These are phyloP conservation scores for Lachancea thermotolerans DNA, from an alignment of 805 yeast genomes.

Conservation along the genomic window DNA sequence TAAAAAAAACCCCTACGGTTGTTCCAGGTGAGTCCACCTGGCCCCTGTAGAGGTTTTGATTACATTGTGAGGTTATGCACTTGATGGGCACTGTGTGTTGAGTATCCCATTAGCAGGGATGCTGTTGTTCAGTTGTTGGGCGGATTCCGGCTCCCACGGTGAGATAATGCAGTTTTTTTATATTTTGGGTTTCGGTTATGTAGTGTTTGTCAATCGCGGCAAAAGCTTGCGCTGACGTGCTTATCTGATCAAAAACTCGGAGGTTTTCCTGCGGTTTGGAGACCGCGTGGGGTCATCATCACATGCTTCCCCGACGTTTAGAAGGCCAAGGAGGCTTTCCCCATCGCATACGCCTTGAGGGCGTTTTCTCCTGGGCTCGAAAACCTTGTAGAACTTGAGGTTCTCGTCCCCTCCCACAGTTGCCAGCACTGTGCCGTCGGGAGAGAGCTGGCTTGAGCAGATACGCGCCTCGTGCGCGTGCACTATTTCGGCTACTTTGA, in stretches of 20 bases:
- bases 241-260: constrained; percentile 22
- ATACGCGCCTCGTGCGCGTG: constrained; percentile 90
- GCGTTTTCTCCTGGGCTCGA: constrained; percentile 47
- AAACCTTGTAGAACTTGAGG: constrained; percentile 88
- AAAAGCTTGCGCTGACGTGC: background rate
- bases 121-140: background rate
- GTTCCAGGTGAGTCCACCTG: constrained; percentile 26
- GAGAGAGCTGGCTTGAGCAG: constrained; percentile 74
- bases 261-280: constrained; percentile 17
- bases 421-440: constrained; percentile 84
- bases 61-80: too few relatives aligned
- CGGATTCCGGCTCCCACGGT: too few relatives aligned
- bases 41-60: background rate
- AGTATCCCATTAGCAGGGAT: too few relatives aligned
- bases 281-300: constrained; percentile 12
- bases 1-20: constrained; percentile 8
- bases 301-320: constrained; percentile 4
- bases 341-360: constrained; percentile 16
- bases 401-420: constrained; percentile 97
- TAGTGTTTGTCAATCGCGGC: background rate
- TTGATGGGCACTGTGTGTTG: too few relatives aligned
- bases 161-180: too few relatives aligned
- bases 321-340: constrained; percentile 17
- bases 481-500: constrained; percentile 78
- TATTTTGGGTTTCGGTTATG: too few relatives aligned